A percentile compares a stretch with the other conserved stretches of the same genome.
These are phyloP conservation scores for Penicillium turbatum DNA, from an alignment of 495 filamentous ascomycete genomes.

Conservation along the genomic window DNA sequence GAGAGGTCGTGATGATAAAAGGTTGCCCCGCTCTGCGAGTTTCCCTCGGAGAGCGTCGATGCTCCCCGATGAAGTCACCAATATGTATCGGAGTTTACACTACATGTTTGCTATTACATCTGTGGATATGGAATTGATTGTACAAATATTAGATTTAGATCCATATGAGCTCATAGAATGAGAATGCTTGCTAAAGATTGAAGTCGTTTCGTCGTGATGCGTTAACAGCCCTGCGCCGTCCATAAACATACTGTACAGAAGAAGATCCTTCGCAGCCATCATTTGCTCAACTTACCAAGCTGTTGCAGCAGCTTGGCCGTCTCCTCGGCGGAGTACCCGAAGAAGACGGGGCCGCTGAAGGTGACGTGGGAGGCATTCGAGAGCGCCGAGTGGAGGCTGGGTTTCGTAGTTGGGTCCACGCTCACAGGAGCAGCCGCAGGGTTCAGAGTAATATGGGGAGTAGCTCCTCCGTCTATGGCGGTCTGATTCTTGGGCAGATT, in stretches of 20 bases:
- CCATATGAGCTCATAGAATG: constrained; percentile 2
- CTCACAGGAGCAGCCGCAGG: neutral
- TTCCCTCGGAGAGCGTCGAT: constrained; percentile 27
- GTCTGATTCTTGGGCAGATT: neutral
- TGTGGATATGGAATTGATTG: neutral
- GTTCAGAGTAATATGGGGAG: neutral
- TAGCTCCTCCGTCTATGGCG: neutral
- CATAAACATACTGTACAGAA: constrained; percentile 9
- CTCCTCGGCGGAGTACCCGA: constrained; percentile 80
- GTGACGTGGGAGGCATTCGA: constrained; percentile 55
- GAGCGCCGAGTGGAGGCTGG: constrained; percentile 4
- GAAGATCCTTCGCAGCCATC: constrained; percentile 2
- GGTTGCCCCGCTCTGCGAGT: constrained; percentile 16
- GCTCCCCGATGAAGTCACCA: constrained; percentile 11
- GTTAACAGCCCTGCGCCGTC: constrained; percentile 11
- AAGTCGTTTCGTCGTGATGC: constrained; percentile 21
- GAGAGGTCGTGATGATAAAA: constrained; percentile 12
- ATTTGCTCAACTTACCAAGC: constrained; percentile 20
- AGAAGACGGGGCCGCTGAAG: constrained; percentile 85
- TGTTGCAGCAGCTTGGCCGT: constrained; percentile 66
- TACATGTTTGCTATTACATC: neutral
- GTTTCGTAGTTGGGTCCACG: constrained; percentile 12
- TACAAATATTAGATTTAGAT: neutral
- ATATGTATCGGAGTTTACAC: neutral
- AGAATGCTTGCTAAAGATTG: neutral